Base-by-base conservation (phyloP, 805 yeast genomes). In the Saturnispora gosingensis region DNA sequence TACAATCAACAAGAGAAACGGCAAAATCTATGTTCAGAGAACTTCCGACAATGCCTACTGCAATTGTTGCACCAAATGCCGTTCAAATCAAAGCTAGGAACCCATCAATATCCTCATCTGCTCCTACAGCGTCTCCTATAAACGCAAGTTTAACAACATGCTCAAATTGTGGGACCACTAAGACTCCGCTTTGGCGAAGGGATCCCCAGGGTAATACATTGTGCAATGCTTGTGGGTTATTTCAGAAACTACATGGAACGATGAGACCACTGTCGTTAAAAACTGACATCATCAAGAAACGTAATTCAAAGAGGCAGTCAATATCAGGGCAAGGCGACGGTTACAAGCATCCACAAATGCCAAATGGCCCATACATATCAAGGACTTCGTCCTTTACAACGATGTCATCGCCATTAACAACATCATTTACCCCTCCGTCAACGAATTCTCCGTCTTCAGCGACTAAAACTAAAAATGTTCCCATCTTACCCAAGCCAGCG, bases 211-310 rank as follows among this genome's bases (percentile, higher is more conserved):
- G 85, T 1, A 76, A 78, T 54, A 78, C 84, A 3, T 67, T 80
- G 5, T 80, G 85, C 61, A 80, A 80, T 59, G 85, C 85, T 0
- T 80, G 85, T 67, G 85, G 85, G 0, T 66, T 80, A 22, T 80
- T 80, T 59, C 72, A 75, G 50, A 80, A 80, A 58, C 64, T 80
- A 18, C 85, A 80, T 58, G 85, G 85, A 16, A 77, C 83, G 3
- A 77, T 78, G 61, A 65, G 85, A 48, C 85, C 85, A 1, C 65
- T 80, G 24, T 74, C 82, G 24, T 66, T 65, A 43, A 65, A 65
- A 49, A 86, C 97, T 0, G 97, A 90, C 64, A 93, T 90, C 1
- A 80, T 80, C 48, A 78, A 77, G 52, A 80, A 80, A 62, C 66
- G 85, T 58, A 72, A 73, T 53, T 74, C 81, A 3, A 75, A 78